Evolutionary conservation across 1,284 basidiomycete genomes (phyloP).

Genomic region (Ceratobasidium sp.): DNA sequence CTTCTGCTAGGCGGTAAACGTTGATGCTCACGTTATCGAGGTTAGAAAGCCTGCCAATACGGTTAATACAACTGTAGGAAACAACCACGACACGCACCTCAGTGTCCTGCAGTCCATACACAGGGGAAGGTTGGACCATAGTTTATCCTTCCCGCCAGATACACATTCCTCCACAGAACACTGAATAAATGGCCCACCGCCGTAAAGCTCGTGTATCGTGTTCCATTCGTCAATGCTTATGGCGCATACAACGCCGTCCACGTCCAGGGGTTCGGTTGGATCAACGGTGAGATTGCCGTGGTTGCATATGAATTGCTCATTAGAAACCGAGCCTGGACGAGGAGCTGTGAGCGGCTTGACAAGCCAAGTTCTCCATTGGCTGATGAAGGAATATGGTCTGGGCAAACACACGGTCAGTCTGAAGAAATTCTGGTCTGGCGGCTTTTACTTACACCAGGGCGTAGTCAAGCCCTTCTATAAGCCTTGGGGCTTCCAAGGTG

Average conservation of each 20-base stretch:
- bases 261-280: conserved; percentile 8
- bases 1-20: conserved; percentile 29
- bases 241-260: conserved; percentile 14
- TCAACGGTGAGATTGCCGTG: conserved; percentile 21
- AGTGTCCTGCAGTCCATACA: conserved; percentile 23
- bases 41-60: conserved; percentile 8
- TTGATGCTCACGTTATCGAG: conserved; percentile 4
- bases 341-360: background rate
- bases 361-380: conserved; percentile 30
- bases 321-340: conserved; percentile 11
- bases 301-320: conserved; percentile 13
- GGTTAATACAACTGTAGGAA: no score
- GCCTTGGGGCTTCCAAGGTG: background rate
- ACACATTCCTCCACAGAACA: conserved; percentile 2
- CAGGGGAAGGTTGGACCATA: background rate
- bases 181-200: conserved; percentile 26
- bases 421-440: background rate
- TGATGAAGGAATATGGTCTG: conserved; percentile 17
- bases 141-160: background rate
- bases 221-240: conserved; percentile 21
- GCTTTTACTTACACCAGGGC: conserved; percentile 8
- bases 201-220: conserved; percentile 30
- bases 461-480: conserved; percentile 14
- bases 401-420: background rate
- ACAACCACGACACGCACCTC: background rate